These are phyloP conservation scores for Fonsecaea erecta DNA, from an alignment of 2,329 filamentous ascomycete genomes.

Conservation along the genomic window DNA sequence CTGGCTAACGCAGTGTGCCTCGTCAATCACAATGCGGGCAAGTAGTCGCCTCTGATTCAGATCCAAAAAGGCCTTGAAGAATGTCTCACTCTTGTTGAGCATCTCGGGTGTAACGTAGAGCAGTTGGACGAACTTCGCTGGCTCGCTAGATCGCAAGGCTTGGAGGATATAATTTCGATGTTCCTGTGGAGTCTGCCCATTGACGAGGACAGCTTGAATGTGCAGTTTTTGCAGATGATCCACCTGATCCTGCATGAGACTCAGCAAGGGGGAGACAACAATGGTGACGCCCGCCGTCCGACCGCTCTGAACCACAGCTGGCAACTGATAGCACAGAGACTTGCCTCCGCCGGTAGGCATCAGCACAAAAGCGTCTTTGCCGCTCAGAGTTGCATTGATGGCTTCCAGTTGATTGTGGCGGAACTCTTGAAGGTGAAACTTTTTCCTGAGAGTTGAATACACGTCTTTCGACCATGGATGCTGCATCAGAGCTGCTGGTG, in stretches of 20 bases:
- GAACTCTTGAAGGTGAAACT: constrained; percentile 84
- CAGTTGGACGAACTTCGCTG: constrained; percentile 79
- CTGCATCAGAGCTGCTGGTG: constrained; percentile 56
- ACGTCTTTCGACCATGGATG: constrained; percentile 87
- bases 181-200: constrained; percentile 70
- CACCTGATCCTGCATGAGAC: constrained; percentile 97
- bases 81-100: constrained; percentile 77
- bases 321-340: constrained; percentile 94
- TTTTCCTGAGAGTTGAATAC: constrained; percentile 75
- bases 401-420: constrained; percentile 90
- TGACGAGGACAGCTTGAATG: constrained; percentile 81
- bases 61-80: constrained; percentile 67
- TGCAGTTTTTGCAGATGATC: constrained; percentile 74
- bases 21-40: constrained; percentile 92
- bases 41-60: constrained; percentile 74
- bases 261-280: constrained; percentile 91
- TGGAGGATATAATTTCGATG: constrained; percentile 70
- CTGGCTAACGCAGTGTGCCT: constrained; percentile 98
- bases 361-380: constrained; percentile 89
- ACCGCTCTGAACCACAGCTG: constrained; percentile 79
- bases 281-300: constrained; percentile 85
- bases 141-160: constrained; percentile 64
- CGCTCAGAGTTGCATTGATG: constrained; percentile 87
- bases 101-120: constrained; percentile 98
- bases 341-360: constrained; percentile 99